phyloP scores from a whole-genome alignment of 164 flowering plant species.

The Echeveria elegans region DNA sequence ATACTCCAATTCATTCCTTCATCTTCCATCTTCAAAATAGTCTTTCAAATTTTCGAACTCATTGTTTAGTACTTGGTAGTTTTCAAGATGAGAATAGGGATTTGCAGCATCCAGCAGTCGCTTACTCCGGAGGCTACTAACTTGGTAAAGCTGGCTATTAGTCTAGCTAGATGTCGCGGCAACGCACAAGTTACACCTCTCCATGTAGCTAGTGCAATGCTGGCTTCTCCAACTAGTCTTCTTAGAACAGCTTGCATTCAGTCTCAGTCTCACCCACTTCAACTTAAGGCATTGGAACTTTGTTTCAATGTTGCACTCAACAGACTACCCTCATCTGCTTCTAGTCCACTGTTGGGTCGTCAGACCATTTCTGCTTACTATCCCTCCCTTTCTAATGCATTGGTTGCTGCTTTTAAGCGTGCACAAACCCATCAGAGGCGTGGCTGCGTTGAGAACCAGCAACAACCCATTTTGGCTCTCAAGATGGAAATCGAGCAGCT shows the following conservation, averaged over 20 bases:
- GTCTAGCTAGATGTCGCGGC: slow-evolving; percentile 55
- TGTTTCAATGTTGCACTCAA: slow-evolving; percentile 90
- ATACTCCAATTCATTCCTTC: neutral
- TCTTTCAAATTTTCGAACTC: neutral
- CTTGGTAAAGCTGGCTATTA: slow-evolving; percentile 58
- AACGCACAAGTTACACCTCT: slow-evolving; percentile 95
- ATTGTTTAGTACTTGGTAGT: neutral
- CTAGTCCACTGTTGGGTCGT: slow-evolving; percentile 45
- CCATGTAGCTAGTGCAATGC: slow-evolving; percentile 79
- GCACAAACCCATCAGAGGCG: slow-evolving; percentile 91
- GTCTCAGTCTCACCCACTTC: slow-evolving; percentile 80
- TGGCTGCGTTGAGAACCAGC: slow-evolving; percentile 69
- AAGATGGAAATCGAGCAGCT: slow-evolving; percentile 84
- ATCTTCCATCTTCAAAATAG: neutral
- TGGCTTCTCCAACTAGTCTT: slow-evolving; percentile 48
- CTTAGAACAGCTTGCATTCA: slow-evolving; percentile 61
- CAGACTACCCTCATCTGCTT: slow-evolving; percentile 64
- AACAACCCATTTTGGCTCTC: slow-evolving; percentile 65
- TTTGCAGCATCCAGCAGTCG: slow-evolving; percentile 59
- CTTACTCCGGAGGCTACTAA: slow-evolving; percentile 61
- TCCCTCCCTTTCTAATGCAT: slow-evolving; percentile 72
- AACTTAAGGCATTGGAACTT: slow-evolving; percentile 79
- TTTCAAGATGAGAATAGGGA: slow-evolving; percentile 60
- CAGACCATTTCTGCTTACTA: slow-evolving; percentile 37
- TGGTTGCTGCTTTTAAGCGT: slow-evolving; percentile 83